Base-by-base conservation (phyloP, 2,329 filamentous ascomycete genomes). In the Ascosphaera apis region DNA sequence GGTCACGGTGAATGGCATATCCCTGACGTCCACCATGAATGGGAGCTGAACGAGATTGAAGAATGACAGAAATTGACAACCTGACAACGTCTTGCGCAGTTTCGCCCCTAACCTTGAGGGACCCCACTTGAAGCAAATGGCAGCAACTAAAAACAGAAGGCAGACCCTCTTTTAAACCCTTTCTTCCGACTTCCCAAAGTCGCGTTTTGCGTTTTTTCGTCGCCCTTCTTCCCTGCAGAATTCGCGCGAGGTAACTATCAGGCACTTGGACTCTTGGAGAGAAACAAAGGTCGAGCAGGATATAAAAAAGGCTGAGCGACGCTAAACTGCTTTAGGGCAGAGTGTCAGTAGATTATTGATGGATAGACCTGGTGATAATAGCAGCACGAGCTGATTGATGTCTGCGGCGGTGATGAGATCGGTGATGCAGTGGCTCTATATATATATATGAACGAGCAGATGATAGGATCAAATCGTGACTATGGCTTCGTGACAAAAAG, bases 1-100 rank as follows among this genome's bases (percentile, higher is more conserved):
- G 44, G 59, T 61, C 46, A 62, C 58, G 45, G 58, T 61, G 52
- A 58, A 62, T 45, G 59, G 59, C 56, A 56, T 58, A 48, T 56
- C 55, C 51, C 48, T 50, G 38, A 35, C 39, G 33, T 32, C 40
- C 28, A 44, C 39, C 39, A 44, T 44, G 41, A 27, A 34, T 33
- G 36, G 35, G 19, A 38, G 32, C 15, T 13, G 15, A 19, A 37
- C 34, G 25, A 15, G 16, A 25, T 5, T 6, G 11, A 25, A 25
- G 11, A 25, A 11, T 25, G 21, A 25, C 11, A 25, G 21, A 25
- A 11, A 25, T 25, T 6, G 21, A 25, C 21, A 11, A 25, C 6
- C 5, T 6, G 21, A 25, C 6, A 25, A 25, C 21, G 21, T 25
- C 21, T 25, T 25, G n/a, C n/a, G 21, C 21, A 25, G 21, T 25